Base-by-base conservation (phyloP, 2,329 filamentous ascomycete species). In the Xylaria sp. region DNA sequence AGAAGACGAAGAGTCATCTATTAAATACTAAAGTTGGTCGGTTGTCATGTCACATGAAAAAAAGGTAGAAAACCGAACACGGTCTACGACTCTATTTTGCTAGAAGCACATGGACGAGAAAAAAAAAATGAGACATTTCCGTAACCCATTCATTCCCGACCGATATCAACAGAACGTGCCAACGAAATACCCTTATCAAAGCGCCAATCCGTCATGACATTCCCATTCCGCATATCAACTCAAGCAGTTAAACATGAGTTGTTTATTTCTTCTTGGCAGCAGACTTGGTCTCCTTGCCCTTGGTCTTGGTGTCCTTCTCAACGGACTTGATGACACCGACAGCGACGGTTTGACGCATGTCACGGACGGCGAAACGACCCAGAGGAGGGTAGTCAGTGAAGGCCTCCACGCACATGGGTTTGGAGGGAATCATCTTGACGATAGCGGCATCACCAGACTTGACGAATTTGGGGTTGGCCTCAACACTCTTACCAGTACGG, bases 341-440 rank as follows among this genome's bases (percentile, higher is more conserved):
- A 77, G 93, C 93, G 78, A 96, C 92, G 84, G 92, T 95, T 83
- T 92, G 89, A 83, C 88, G 87, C 94, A 98, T 98, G 88, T 98
- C 95, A 92, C 95, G 95, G 90, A 99, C 96, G 85, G 96, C 96
- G 91, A 99, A 99, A 92, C 96, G 95, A 85, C 96, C 96, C 81
- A 99, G 94, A 85, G 96, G 96, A 82, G 96, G 95, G 90, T 98
- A 99, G 83, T 98, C 94, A 81, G 94, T 98, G 94, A 98, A 99
- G 80, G 96, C 88, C 93, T 99, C 96, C 86, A 99, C 96, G 86
- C 96, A 99, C 96, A 99, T 99, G 84, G 96, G 96, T 94, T 99
- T 99, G 89, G 95, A 98, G 84, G 96, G 96, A 90, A 98, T 83
- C 96, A 99, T 98, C 94, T 98, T 98, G 89, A 99, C 96, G 88